These are phyloP conservation scores for Coniochaeta sp. DNA, from an alignment of 2,329 filamentous ascomycete genomes.

Conservation along the genomic window DNA sequence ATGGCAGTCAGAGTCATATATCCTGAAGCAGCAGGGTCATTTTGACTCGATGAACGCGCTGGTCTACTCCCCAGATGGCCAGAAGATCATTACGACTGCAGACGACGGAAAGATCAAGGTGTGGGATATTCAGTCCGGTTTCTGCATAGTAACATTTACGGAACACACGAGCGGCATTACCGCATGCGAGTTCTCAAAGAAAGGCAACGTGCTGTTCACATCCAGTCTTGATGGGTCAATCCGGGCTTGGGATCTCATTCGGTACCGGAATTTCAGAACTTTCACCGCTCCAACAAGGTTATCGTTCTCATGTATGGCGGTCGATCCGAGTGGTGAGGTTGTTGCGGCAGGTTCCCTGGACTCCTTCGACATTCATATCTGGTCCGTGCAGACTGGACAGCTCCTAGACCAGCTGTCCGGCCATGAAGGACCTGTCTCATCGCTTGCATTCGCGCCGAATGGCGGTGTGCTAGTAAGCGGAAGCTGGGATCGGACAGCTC, in stretches of 20 bases:
- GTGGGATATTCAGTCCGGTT: conserved; percentile 94
- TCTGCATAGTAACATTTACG: conserved; percentile 96
- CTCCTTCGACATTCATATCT: conserved; percentile 95
- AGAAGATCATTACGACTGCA: conserved; percentile 84
- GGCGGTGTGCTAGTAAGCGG: conserved; percentile 79
- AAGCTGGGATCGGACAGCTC: conserved; percentile 92
- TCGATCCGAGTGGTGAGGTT: conserved; percentile 95
- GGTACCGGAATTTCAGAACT: conserved; percentile 94
- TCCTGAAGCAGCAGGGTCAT: conserved; percentile 95
- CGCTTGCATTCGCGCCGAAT: conserved; percentile 81
- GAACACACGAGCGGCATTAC: conserved; percentile 94
- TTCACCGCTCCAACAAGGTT: conserved; percentile 90
- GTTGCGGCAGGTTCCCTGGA: conserved; percentile 92
- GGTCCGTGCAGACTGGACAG: conserved; percentile 97
- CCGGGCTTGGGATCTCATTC: conserved; percentile 89
- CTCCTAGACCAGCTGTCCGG: conserved; percentile 84
- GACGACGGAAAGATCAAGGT: conserved; percentile 99
- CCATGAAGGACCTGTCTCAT: conserved; percentile 88
- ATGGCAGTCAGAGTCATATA: conserved; percentile 98
- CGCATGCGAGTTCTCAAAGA: conserved; percentile 88
- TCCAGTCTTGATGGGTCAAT: conserved; percentile 91
- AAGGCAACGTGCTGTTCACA: conserved; percentile 93
- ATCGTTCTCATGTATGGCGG: conserved; percentile 88
- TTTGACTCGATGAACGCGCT: conserved; percentile 93
- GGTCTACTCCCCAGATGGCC: conserved; percentile 88